Base-by-base conservation (phyloP, 2,329 filamentous ascomycete species). In the Aspergillus sp. region DNA sequence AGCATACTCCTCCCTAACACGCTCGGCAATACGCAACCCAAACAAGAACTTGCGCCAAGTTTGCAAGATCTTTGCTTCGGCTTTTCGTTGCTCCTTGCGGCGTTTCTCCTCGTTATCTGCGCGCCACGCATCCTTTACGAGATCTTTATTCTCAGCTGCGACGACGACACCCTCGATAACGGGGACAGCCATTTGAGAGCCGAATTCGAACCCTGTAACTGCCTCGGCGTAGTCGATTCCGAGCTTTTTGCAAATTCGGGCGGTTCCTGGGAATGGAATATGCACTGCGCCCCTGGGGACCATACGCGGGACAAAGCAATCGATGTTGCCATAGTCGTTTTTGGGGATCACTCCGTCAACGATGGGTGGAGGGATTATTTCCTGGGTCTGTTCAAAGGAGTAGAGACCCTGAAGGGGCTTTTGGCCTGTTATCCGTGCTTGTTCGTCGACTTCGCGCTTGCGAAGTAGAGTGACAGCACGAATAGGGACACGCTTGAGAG, bases 151-250 rank as follows among this genome's bases (percentile, higher is more conserved):
- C 73, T 96, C 93, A 61, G 86, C 84, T 0, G 93, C 91, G 2
- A 97, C 84, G 0, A 99, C 92, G 0, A 97, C 91, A 0, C 93
- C 95, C 54, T 90, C 89, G 27, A 98, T 89, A 0, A 97, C 86
- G 0, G 95, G 95, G 1, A 98, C 91, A 5, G 95, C 95, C 82
- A 95, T 93, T 59, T 95, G 89, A 66, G 95, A 89, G 0, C 93
- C 93, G 71, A 98, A 99, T 70, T 99, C 95, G 71, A 99, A 99
- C 1, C 91, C 95, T 0, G 93, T 93, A 2, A 96, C 95, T 1
- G 95, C 95, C 74, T 98, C 95, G 0, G 95, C 95, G 66, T 88
- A 96, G 69, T 97, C 92, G 39, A 98, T 89, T 4, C 86, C 86
- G 0, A 99, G 80, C 60, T 89, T 87, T 70, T 90, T 91, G 73